A percentile compares a stretch with the other conserved stretches of the same genome.
These are phyloP conservation scores for Echria macrotheca DNA, from an alignment of 495 filamentous ascomycete species.

Conservation along the genomic window DNA sequence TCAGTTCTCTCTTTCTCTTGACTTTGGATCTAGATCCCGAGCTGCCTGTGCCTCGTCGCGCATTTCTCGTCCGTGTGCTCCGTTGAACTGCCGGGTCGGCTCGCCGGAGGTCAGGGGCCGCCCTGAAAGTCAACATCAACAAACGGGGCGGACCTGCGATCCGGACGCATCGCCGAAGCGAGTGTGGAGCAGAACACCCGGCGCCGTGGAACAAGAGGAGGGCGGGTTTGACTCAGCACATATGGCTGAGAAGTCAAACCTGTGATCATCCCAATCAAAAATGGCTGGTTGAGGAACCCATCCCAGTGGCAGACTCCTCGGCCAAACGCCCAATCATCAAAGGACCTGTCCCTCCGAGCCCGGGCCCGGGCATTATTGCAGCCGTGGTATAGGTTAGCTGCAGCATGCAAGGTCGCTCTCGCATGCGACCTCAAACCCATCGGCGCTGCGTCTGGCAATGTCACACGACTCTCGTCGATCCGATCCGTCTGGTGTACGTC, in stretches of 20 bases:
- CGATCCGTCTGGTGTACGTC: neutral
- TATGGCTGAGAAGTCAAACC: too few species aligned
- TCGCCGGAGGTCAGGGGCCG: too few species aligned
- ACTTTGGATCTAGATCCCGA: neutral
- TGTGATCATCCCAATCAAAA: neutral
- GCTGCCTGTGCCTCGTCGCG: too few species aligned
- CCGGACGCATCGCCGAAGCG: too few species aligned
- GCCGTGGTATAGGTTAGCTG: neutral
- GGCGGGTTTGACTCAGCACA: too few species aligned
- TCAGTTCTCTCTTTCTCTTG: neutral
- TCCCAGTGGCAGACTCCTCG: slow-evolving; percentile 1
- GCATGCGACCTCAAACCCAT: slow-evolving; percentile 3
- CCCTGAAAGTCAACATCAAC: too few species aligned
- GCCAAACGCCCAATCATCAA: neutral
- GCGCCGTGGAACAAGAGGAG: too few species aligned
- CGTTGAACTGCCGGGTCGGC: too few species aligned
- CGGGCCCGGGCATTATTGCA: neutral
- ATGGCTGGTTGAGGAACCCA: neutral
- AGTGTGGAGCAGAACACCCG: too few species aligned
- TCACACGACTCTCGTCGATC: slow-evolving; percentile 1
- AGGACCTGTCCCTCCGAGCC: neutral
- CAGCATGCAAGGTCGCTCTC: neutral
- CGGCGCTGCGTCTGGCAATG: neutral
- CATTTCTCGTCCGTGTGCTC: too few species aligned
- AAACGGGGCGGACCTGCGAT: too few species aligned